Evolutionary conservation across 2,329 filamentous ascomycete genomes (phyloP).

Genomic region (Xylariales sp.): DNA sequence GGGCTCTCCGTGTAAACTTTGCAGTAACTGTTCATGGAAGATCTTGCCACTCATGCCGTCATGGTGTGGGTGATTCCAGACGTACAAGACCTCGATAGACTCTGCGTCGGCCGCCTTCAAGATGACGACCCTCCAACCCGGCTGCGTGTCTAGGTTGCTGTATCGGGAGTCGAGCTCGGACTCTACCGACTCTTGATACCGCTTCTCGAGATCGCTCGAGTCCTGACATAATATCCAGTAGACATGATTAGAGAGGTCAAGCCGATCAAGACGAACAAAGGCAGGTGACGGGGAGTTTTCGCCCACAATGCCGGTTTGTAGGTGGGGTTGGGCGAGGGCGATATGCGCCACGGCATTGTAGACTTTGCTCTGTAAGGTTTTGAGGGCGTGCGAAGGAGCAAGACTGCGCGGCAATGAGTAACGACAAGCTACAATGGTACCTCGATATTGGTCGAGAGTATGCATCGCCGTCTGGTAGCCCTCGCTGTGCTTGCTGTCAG

Average conservation of each 20-base stretch:
- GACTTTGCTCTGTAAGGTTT: not conserved
- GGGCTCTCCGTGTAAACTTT: too few species aligned
- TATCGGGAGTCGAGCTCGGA: too few species aligned
- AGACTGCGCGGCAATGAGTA: conserved; percentile 2
- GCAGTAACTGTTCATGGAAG: too few species aligned
- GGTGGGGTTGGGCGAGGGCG: not conserved
- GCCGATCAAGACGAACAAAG: not conserved
- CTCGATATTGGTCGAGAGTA: not conserved
- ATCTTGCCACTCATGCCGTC: too few species aligned
- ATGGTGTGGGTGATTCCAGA: too few species aligned
- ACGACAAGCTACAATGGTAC: not conserved
- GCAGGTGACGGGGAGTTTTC: not conserved
- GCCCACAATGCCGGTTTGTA: not conserved
- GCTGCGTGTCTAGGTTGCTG: too few species aligned
- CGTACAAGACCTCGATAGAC: too few species aligned
- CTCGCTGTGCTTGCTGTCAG: not conserved
- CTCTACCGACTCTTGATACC: too few species aligned
- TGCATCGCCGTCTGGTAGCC: conserved; percentile 1
- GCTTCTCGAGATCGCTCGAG: not conserved
- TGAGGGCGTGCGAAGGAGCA: not conserved
- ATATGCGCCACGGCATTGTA: not conserved
- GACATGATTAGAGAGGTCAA: conserved; percentile 1
- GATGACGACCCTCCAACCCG: too few species aligned
- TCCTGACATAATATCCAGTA: not conserved
- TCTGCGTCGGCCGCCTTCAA: too few species aligned